Conservation (phyloP, 257 asterid genomes). For the Handroanthus guayacan region DNA sequence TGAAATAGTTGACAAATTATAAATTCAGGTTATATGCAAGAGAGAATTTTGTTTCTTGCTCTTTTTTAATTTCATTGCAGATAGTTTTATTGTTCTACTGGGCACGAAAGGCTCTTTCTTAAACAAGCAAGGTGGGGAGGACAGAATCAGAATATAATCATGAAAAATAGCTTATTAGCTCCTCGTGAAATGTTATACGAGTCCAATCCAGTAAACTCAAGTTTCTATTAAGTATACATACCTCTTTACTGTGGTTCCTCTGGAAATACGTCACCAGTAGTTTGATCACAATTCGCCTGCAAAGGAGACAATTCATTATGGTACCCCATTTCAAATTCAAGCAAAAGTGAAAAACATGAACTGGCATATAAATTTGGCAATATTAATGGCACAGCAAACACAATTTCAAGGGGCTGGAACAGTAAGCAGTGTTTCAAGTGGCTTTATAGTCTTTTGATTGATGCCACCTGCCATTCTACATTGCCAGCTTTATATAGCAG, state of each 20-base stretch:
- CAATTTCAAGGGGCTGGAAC: not conserved
- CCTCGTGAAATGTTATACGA: constrained; percentile 10
- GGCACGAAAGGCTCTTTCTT: constrained; percentile 4
- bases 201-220: not conserved
- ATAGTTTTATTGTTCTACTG: not conserved
- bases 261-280: constrained; percentile 94
- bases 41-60: not conserved
- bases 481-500: constrained; percentile 10
- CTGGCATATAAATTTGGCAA: not conserved
- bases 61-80: not conserved
- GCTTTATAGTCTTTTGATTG: constrained; percentile 8
- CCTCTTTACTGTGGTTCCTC: constrained; percentile 99
- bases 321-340: not conserved
- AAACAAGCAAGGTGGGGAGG: constrained; percentile 5
- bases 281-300: constrained; percentile 98
- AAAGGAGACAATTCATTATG: constrained; percentile 30
- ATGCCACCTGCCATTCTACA: not conserved
- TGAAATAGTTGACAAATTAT: constrained; percentile 34
- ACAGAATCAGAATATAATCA: too few relatives aligned
- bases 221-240: constrained; percentile 35
- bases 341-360: not conserved
- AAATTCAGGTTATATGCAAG: not conserved
- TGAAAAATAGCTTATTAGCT: not conserved
- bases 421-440: not conserved
- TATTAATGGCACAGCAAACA: not conserved